These are phyloP conservation scores for Carex arenaria DNA, from an alignment of 202 grass and related monocot genomes.

Conservation along the genomic window DNA sequence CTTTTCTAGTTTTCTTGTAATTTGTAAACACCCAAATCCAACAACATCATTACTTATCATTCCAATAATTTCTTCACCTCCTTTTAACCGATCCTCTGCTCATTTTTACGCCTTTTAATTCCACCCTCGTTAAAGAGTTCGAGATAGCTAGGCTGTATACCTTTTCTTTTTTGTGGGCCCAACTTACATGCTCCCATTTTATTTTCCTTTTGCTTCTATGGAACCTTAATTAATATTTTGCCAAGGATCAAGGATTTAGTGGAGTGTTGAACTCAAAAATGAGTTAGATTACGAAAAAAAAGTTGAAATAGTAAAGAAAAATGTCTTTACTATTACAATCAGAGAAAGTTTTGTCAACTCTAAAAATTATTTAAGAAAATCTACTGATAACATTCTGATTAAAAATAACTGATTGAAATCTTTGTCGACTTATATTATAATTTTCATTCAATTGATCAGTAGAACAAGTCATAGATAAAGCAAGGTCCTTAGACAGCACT, in stretches of 20 bases:
- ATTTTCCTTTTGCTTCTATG: background rate
- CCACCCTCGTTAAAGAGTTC: background rate
- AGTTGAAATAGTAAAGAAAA: background rate
- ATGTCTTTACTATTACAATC: background rate
- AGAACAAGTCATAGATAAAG: background rate
- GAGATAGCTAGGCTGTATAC: background rate
- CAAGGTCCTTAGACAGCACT: background rate
- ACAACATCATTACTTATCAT: constrained; percentile 19
- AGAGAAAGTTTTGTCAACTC: background rate
- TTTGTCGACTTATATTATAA: background rate
- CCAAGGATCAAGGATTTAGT: background rate
- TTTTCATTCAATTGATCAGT: background rate
- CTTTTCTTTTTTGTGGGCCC: background rate
- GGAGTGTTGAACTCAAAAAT: background rate
- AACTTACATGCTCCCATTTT: background rate
- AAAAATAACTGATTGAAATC: background rate
- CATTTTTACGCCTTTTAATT: constrained; percentile 13
- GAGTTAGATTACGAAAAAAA: background rate
- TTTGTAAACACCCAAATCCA: constrained; percentile 2
- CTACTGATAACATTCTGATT: background rate
- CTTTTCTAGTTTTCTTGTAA: constrained; percentile 2
- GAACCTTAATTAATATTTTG: background rate
- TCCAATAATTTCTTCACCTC: background rate
- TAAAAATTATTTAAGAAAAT: background rate
- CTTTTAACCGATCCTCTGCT: background rate